These are phyloP conservation scores for Talaromyces amestolkiae DNA, from an alignment of 2,329 filamentous ascomycete species.

Conservation along the genomic window DNA sequence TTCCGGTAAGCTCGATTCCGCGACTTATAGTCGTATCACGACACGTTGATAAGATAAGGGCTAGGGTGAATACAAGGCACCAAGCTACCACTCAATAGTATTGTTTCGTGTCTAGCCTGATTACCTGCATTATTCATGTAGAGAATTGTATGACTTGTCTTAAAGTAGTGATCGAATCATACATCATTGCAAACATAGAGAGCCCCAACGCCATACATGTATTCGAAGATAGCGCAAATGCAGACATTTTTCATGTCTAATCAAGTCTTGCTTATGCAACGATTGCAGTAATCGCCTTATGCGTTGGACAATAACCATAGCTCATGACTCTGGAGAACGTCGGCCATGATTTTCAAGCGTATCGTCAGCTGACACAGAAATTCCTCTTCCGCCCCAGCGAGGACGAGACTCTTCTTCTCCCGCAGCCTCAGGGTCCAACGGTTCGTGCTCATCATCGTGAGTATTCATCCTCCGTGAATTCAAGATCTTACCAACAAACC, in stretches of 20 bases:
- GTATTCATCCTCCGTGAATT: conserved; percentile 46
- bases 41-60: neutral
- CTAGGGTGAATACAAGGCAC: neutral
- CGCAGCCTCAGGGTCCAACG: conserved; percentile 32
- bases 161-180: neutral
- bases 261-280: neutral
- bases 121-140: neutral
- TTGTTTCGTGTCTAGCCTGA: neutral
- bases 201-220: neutral
- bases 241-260: neutral
- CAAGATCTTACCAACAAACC: conserved; percentile 76
- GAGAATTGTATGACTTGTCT: neutral
- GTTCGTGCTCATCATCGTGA: conserved; percentile 38
- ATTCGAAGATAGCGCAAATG: neutral
- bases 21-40: neutral
- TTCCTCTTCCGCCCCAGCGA: conserved; percentile 56
- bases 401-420: conserved; percentile 40
- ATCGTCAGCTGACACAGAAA: conserved; percentile 61
- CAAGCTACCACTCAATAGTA: neutral
- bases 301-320: neutral
- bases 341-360: conserved; percentile 30
- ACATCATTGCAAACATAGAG: neutral
- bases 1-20: too few relatives aligned
- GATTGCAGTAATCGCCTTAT: too few relatives aligned
- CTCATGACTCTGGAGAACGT: neutral